Evolutionary conservation across 495 filamentous ascomycete species (phyloP).

Genomic region (Cryomyces minteri): DNA sequence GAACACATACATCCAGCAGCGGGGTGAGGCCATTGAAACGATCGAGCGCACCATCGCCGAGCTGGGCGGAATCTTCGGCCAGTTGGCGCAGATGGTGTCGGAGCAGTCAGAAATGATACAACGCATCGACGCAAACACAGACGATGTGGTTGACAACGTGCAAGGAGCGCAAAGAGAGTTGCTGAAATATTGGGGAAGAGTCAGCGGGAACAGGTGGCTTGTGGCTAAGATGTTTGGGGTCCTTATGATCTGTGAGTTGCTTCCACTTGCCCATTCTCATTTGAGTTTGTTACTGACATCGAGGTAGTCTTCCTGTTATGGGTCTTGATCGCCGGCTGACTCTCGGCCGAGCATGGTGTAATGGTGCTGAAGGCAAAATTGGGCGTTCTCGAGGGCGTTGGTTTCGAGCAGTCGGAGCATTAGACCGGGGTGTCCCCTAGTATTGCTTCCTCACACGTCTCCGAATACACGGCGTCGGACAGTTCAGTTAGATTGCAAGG

Average conservation of each 20-base stretch:
- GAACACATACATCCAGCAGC: slow-evolving; percentile 80
- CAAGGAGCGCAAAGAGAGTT: slow-evolving; percentile 85
- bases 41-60: slow-evolving; percentile 93
- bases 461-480: no score
- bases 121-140: slow-evolving; percentile 67
- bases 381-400: no score
- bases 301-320: slow-evolving; percentile 40
- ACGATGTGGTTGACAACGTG: slow-evolving; percentile 93
- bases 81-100: slow-evolving; percentile 91
- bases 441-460: no score
- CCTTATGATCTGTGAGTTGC: slow-evolving; percentile 36
- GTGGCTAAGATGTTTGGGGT: slow-evolving; percentile 99
- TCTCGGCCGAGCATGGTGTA: no score
- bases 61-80: slow-evolving; percentile 87
- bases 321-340: slow-evolving; percentile 33
- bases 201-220: slow-evolving; percentile 88
- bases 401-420: no score
- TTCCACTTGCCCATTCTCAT: not conserved
- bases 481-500: no score
- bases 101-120: slow-evolving; percentile 93
- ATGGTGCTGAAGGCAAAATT: no score
- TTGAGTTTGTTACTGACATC: slow-evolving; percentile 9
- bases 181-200: slow-evolving; percentile 90
- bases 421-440: no score
- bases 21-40: slow-evolving; percentile 89